These are phyloP conservation scores for Clitopilus hobsonii DNA, from an alignment of 768 basidiomycete species.

Conservation along the genomic window DNA sequence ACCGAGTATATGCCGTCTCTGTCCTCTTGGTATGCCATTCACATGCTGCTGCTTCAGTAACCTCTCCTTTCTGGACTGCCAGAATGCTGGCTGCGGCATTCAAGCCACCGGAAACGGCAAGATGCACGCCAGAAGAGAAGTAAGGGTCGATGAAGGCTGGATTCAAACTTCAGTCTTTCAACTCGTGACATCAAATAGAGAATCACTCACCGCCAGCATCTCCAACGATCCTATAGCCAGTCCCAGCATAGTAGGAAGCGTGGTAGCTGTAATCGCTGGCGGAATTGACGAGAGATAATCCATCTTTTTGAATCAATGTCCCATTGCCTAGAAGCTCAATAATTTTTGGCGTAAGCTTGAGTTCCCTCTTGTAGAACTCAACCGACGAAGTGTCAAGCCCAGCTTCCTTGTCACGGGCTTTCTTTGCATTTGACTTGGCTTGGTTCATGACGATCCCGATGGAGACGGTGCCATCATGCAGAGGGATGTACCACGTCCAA, in stretches of 20 bases:
- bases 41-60: conserved; percentile 15
- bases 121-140: conserved; percentile 32
- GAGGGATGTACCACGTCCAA: conserved; percentile 55
- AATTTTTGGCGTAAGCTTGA: conserved; percentile 29
- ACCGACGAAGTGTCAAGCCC: conserved; percentile 15
- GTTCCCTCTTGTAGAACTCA: conserved; percentile 32
- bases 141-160: conserved; percentile 41
- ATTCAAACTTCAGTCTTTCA: conserved; percentile 6
- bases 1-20: conserved; percentile 24
- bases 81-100: conserved; percentile 25
- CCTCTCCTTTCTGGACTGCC: conserved; percentile 19
- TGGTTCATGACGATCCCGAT: conserved; percentile 47
- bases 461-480: conserved; percentile 44
- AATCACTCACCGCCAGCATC: conserved; percentile 33
- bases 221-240: conserved; percentile 30
- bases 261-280: conserved; percentile 34
- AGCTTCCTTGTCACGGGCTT: conserved; percentile 11
- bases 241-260: conserved; percentile 27
- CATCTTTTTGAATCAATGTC: conserved; percentile 19
- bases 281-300: conserved; percentile 15
- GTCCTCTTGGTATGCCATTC: conserved; percentile 22
- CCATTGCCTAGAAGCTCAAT: conserved; percentile 24
- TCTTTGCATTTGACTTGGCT: conserved; percentile 26
- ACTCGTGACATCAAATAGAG: neutral
- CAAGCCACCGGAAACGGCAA: conserved; percentile 26